phyloP scores from a whole-genome alignment of 2,329 filamentous ascomycete genomes.

The Venturia pyrina region DNA sequence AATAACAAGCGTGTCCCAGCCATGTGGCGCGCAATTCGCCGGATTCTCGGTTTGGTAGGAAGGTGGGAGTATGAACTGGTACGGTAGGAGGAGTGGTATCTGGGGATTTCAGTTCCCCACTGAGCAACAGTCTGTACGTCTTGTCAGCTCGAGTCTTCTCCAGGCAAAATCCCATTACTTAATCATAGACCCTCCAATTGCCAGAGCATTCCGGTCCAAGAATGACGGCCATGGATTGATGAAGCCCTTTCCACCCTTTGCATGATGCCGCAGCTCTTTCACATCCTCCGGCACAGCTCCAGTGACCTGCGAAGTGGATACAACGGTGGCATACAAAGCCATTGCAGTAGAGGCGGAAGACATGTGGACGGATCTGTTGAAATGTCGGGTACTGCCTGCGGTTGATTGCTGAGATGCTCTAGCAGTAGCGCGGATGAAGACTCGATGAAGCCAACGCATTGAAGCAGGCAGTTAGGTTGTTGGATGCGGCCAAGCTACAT shows the following conservation, averaged over 20 bases:
- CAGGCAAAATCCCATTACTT: slow-evolving; percentile 21
- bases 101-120: slow-evolving; percentile 43
- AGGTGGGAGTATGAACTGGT: slow-evolving; percentile 54
- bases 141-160: not conserved
- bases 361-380: slow-evolving; percentile 17
- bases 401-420: not conserved
- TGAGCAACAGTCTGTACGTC: slow-evolving; percentile 33
- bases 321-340: slow-evolving; percentile 31
- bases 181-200: slow-evolving; percentile 29
- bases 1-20: slow-evolving; percentile 92
- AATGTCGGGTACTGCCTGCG: not conserved
- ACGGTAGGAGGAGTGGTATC: slow-evolving; percentile 58
- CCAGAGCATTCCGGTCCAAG: slow-evolving; percentile 24
- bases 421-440: not conserved
- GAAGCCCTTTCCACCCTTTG: slow-evolving; percentile 43
- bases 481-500: not conserved
- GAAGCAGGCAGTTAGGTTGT: not conserved
- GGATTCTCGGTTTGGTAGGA: slow-evolving; percentile 51
- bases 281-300: slow-evolving; percentile 36
- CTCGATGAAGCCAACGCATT: not conserved
- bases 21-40: slow-evolving; percentile 70
- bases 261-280: slow-evolving; percentile 39
- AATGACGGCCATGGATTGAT: slow-evolving; percentile 50
- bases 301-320: slow-evolving; percentile 26
- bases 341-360: slow-evolving; percentile 21